These are phyloP conservation scores for Dioscorea alata DNA, from an alignment of 106 monocot species.

Conservation along the genomic window DNA sequence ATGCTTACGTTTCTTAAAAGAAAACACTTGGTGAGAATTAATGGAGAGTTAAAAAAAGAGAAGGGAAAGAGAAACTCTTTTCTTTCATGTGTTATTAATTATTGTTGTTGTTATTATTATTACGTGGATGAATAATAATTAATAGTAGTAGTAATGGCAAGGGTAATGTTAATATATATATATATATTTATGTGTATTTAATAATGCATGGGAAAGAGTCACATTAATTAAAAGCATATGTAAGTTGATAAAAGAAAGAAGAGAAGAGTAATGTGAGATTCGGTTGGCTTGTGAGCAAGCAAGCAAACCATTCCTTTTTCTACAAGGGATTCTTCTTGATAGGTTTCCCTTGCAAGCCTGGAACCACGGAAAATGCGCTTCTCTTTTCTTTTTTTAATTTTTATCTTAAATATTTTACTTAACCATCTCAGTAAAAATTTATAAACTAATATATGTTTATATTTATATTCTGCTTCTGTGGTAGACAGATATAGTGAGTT, in stretches of 20 bases:
- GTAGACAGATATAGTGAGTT: too few relatives aligned
- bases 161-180: not conserved
- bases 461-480: too few relatives aligned
- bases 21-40: too few relatives aligned
- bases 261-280: not conserved
- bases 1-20: not conserved
- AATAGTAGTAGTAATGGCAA: not conserved
- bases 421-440: too few relatives aligned
- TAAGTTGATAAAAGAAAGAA: conserved; percentile 1
- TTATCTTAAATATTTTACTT: too few relatives aligned
- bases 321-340: conserved; percentile 3
- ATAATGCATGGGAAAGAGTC: not conserved
- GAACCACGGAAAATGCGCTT: conserved; percentile 23
- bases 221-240: not conserved
- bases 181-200: not conserved
- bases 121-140: not conserved
- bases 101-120: not conserved
- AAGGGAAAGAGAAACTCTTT: not conserved
- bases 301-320: conserved; percentile 11
- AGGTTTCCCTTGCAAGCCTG: conserved; percentile 18
- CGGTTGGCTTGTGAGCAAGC: conserved; percentile 10
- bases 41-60: not conserved
- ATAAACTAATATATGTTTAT: too few relatives aligned
- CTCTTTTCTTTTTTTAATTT: not conserved
- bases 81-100: not conserved